Evolutionary conservation across 106 monocot species (phyloP), one percentile per base, ranked within the genome.

Genomic region (Apostasia ramifera): DNA sequence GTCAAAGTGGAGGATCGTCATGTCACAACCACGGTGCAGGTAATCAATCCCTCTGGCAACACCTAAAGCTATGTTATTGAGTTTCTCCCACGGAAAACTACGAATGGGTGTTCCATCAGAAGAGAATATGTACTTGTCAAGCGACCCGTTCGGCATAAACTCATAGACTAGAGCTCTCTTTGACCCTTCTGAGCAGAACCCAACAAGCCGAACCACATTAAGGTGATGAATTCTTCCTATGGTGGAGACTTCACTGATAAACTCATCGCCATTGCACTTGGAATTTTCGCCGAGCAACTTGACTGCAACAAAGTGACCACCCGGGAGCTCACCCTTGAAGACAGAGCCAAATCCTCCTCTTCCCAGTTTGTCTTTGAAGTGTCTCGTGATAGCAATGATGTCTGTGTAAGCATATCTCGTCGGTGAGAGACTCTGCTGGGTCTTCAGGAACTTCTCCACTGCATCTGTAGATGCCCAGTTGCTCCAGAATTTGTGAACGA

Each of bases 171-270:
- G 73, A 12, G 77, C 81, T 53, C 78, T 78, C 5, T 72, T 75
- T 42, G 67, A 55, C 40, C 75, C 78, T 9, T 88, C 87, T 1
- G 87, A 75, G 60, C 87, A 84, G 41, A 72, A 88, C 1, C 83
- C 81, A 3, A 84, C 38, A 9, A 88, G 78, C 11, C 67, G 57
- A 6, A 83, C 81, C 1, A 83, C 49, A 38, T 87, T 83, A 5
- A 67, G 15, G 52, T 87, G 87, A 56, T 83, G 77, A 43, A 87
- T 87, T 54, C 74, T 71, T 10, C 83, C 80, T 12, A 87, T 80
- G 42, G 83, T 83, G 39, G 83, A 68, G 55, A 87, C 80, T 66
- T 87, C 87, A 10, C 59, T 87, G 71, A 75, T 81, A 71, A 87
- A 83, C 1, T 79, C 85, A 37, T 86, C 82, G 1, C 82, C 82